These are phyloP conservation scores for Pseudocercospora macadamiae DNA, from an alignment of 2,329 filamentous ascomycete species.

Conservation along the genomic window DNA sequence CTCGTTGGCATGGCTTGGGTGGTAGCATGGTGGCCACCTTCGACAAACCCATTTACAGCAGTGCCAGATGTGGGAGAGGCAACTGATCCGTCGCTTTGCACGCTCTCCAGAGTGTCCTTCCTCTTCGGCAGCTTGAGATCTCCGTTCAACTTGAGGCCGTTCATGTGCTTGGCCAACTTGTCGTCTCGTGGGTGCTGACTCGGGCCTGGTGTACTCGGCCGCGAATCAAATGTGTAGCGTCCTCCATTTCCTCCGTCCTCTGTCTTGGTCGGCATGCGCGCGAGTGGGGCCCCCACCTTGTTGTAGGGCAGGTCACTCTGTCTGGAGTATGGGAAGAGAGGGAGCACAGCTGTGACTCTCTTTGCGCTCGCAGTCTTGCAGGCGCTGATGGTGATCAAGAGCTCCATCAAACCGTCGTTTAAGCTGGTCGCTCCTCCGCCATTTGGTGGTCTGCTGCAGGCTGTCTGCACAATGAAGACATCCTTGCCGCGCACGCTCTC, in stretches of 20 bases:
- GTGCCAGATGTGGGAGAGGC: conserved; percentile 11
- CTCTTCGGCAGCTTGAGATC: conserved; percentile 31
- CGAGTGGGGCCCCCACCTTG: conserved; percentile 86
- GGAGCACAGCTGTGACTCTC: conserved; percentile 89
- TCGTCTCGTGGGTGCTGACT: conserved; percentile 53
- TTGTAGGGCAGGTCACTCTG: conserved; percentile 97
- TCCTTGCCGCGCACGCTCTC: conserved; percentile 97
- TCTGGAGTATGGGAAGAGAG: conserved; percentile 93
- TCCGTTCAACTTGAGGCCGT: conserved; percentile 61
- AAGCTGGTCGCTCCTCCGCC: conserved; percentile 27
- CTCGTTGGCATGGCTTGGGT: conserved; percentile 1
- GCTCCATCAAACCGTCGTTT: conserved; percentile 94
- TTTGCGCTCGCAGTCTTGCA: conserved; percentile 94
- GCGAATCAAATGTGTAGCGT: conserved; percentile 88
- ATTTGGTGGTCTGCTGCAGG: conserved; percentile 24
- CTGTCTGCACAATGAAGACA: conserved; percentile 95
- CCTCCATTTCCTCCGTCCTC: conserved; percentile 48
- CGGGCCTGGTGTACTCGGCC: conserved; percentile 80
- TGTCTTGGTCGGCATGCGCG: conserved; percentile 65
- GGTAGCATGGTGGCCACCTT: not conserved
- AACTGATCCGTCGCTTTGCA: conserved; percentile 32
- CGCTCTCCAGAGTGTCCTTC: conserved; percentile 38
- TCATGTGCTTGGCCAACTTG: conserved; percentile 70
- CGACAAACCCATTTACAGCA: conserved; percentile 12
- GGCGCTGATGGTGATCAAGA: conserved; percentile 97